phyloP scores from a whole-genome alignment of 768 basidiomycete genomes.

The Gymnopilus dilepis region DNA sequence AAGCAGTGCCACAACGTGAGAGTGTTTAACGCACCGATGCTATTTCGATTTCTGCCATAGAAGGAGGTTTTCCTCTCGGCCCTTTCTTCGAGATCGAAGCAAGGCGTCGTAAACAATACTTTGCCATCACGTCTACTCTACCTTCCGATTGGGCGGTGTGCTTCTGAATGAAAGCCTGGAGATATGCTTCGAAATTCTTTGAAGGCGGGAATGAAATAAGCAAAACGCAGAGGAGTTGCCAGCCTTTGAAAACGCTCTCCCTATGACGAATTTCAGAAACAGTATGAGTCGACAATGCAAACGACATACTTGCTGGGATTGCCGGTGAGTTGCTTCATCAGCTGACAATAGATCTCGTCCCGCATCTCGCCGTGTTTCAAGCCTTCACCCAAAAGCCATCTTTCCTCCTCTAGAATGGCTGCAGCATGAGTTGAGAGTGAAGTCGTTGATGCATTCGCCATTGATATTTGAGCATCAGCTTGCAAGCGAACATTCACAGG shows the following conservation, averaged over 20 bases:
- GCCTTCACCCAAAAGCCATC: constrained; percentile 85
- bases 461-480: constrained; percentile 49
- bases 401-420: constrained; percentile 78
- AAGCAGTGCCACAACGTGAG: constrained; percentile 14
- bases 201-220: constrained; percentile 93
- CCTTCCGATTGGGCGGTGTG: constrained; percentile 72
- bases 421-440: constrained; percentile 44
- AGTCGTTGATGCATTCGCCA: constrained; percentile 48
- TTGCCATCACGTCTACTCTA: constrained; percentile 88
- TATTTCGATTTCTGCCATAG: constrained; percentile 86
- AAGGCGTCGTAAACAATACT: constrained; percentile 85
- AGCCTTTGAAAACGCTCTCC: constrained; percentile 88
- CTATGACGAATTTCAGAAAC: constrained; percentile 41
- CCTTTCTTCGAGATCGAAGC: constrained; percentile 80
- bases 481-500: constrained; percentile 54
- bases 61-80: constrained; percentile 83
- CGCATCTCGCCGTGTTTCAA: constrained; percentile 81
- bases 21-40: constrained; percentile 64
- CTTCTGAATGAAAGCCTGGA: constrained; percentile 78
- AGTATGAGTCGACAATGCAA: background rate
- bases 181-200: constrained; percentile 88
- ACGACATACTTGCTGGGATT: constrained; percentile 78
- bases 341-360: constrained; percentile 93
- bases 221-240: constrained; percentile 91
- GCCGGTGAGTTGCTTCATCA: constrained; percentile 87